Base-by-base conservation (phyloP, 1,284 basidiomycete species). In the Cryptococcus maquisensis region DNA sequence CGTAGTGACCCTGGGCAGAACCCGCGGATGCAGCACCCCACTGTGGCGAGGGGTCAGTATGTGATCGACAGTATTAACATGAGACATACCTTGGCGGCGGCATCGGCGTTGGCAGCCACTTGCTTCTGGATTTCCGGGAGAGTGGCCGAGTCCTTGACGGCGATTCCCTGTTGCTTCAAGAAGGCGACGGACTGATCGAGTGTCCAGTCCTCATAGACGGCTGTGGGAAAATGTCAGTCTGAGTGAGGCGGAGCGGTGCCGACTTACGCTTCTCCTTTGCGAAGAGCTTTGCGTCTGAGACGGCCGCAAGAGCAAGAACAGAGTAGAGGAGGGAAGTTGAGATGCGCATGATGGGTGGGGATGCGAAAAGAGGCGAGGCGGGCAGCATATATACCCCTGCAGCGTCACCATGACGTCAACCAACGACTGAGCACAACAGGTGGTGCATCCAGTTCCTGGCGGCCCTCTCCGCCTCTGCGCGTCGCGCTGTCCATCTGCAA, bases 81-180 rank as follows among this genome's bases (percentile, higher is more conserved):
- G 15, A 9, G 15, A 7, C 42, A 7, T 21, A 73, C 73, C 15
- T 53, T 67, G 37, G 67, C 72, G 16, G 81, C 80, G n/a, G 80
- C 65, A 55, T 85, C 79, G 83, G 66, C 66, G 44, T 71, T 58
- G 28, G 77, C 78, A 45, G 77, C 75, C 40, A 87, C 80, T 51
- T 83, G 77, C 6, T 78, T 69, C 51, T 83, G 79, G 20, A 72
- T 56, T 18, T 69, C 61, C 15, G 62, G 63, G 16, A 68, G 61
- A 32, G 61, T 68, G 16, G 79, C 79, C 41, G 76, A 75, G 36
- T 81, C 73, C 10, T 84, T 84, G 12, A 83, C 73, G 12, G 81
- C 78, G 62, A 91, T 79, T 58, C 83, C 81, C 73, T 88, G 85
- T 5, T 84, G 81, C 41, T 84, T 77, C 54, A 91, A 83, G 86